phyloP scores from a whole-genome alignment of 257 asterid species.

The Knoxia roxburghii region DNA sequence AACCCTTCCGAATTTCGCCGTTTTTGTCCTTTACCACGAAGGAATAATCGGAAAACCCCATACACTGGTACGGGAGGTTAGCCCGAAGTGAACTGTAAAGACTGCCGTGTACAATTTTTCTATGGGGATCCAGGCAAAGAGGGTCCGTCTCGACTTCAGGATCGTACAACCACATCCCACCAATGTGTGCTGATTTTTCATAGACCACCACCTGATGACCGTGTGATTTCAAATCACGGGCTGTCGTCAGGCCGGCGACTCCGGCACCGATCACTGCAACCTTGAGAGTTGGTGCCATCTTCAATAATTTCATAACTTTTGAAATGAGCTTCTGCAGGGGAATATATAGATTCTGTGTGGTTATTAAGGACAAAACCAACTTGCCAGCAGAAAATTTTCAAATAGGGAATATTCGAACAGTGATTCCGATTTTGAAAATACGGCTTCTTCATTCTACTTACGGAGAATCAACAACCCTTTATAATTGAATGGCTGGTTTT shows the following conservation, averaged over 20 bases:
- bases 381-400: no score
- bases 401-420: no score
- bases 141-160: constrained; percentile 49
- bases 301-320: no score
- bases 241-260: constrained; percentile 28
- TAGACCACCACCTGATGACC: constrained; percentile 16
- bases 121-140: constrained; percentile 38
- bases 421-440: no score
- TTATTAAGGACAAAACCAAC: no score
- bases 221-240: constrained; percentile 14
- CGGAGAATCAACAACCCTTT: no score
- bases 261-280: constrained; percentile 70
- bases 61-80: constrained; percentile 46
- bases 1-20: constrained; percentile 22
- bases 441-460: no score
- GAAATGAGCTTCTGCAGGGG: no score
- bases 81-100: constrained; percentile 40
- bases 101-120: constrained; percentile 46
- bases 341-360: no score
- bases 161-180: constrained; percentile 56
- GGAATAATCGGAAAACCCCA: constrained; percentile 53
- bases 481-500: no score
- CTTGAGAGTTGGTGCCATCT: constrained; percentile 19
- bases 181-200: constrained; percentile 24
- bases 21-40: constrained; percentile 15